These are phyloP conservation scores for Daldinia concentrica DNA, from an alignment of 495 filamentous ascomycete genomes.

Conservation along the genomic window DNA sequence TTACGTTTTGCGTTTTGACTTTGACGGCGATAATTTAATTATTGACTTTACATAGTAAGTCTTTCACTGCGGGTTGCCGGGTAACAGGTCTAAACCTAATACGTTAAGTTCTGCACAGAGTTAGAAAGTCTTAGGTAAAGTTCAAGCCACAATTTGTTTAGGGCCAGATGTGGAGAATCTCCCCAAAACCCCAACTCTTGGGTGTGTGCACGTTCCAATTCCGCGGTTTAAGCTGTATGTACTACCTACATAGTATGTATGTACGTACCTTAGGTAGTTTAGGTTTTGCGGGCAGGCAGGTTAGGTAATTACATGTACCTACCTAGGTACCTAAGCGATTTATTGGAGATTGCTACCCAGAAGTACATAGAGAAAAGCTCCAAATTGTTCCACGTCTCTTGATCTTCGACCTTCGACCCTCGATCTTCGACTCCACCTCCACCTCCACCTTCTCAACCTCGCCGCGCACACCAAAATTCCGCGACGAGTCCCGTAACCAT, in stretches of 20 bases:
- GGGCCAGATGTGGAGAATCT: neutral
- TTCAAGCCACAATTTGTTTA: neutral
- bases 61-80: conserved; percentile 15
- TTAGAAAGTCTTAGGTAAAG: neutral
- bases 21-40: conserved; percentile 1
- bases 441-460: conserved; percentile 26
- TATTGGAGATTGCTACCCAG: neutral
- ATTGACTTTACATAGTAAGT: too few relatives aligned
- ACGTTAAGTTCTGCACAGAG: too few relatives aligned
- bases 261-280: too few relatives aligned
- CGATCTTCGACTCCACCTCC: conserved; percentile 7
- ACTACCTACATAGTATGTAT: too few relatives aligned
- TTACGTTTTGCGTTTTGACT: conserved; percentile 5
- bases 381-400: conserved; percentile 12
- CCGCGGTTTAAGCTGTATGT: neutral
- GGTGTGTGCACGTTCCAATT: conserved; percentile 2
- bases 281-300: neutral
- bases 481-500: conserved; percentile 53
- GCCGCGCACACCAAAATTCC: conserved; percentile 25
- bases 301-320: too few relatives aligned
- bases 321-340: too few relatives aligned
- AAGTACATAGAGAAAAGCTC: neutral
- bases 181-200: conserved; percentile 6
- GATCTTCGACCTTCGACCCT: conserved; percentile 11
- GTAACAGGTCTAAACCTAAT: conserved; percentile 3